Conservation (phyloP, 495 filamentous ascomycete species). For the Durotheca rogersii region DNA sequence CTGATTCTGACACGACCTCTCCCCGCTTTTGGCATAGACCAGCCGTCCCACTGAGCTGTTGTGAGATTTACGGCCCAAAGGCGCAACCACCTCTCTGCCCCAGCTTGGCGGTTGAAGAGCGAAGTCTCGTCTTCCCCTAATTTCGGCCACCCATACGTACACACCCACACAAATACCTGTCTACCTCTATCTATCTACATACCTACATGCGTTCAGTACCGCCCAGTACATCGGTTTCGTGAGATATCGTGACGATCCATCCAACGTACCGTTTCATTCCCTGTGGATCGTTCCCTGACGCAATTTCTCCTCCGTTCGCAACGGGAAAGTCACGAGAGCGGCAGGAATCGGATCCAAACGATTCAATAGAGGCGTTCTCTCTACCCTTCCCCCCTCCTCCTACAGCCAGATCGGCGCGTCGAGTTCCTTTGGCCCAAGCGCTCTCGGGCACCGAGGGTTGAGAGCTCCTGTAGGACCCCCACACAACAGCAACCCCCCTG, state of each 20-base stretch:
- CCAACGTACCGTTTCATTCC: conserved; percentile 30
- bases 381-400: neutral
- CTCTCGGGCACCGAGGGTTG: conserved; percentile 6
- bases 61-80: conserved; percentile 24
- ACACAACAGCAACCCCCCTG: conserved; percentile 22
- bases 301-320: conserved; percentile 25
- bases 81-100: conserved; percentile 13
- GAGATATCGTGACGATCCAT: conserved; percentile 28
- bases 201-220: conserved; percentile 15
- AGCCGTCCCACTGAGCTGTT: conserved; percentile 1
- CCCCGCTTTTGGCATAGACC: conserved; percentile 13
- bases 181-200: too few species aligned
- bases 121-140: conserved; percentile 17
- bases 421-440: conserved; percentile 13
- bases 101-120: conserved; percentile 9
- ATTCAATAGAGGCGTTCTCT: conserved; percentile 11
- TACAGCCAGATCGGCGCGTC: conserved; percentile 8
- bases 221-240: conserved; percentile 26
- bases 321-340: conserved; percentile 28
- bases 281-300: conserved; percentile 29
- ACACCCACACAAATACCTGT: neutral
- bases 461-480: conserved; percentile 25
- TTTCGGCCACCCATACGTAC: neutral
- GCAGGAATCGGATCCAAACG: conserved; percentile 9
- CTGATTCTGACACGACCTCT: conserved; percentile 13